Evolutionary conservation across 2,329 filamentous ascomycete genomes (phyloP), one percentile per base, ranked within the genome.

Genomic region (Trichoderma hamatum): DNA sequence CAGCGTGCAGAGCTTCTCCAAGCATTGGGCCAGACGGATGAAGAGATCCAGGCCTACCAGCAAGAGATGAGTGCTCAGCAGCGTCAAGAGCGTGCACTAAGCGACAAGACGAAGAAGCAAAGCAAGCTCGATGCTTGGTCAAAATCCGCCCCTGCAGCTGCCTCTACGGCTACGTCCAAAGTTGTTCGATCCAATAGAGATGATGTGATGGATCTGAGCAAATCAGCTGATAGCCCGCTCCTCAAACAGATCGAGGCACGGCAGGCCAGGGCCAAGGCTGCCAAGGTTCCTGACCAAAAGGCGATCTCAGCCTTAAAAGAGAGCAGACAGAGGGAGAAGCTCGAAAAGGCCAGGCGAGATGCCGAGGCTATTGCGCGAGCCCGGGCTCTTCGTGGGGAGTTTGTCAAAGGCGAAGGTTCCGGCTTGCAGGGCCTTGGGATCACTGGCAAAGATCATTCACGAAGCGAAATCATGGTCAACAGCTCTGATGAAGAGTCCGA

Each of bases 381-480:
- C 7, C 91, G 89, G 78, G 74, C 75, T 68, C 72, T 81, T 24
- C 75, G 80, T 39, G 80, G 80, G 30, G 79, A 81, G 68, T 75
- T 72, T 13, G 77, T 77, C 19, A 71, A 86, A 10, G 90, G 92
- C 69, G 92, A 94, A 77, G 93, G 93, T 2, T 96, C 93, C 69
- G 93, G 92, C 24, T 81, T 96, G 11, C 86, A 88, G 71, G 90
- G 90, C 30, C 85, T 96, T 61, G 85, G 91, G 43, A 84, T 94
- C 1, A 83, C 87, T 68, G 93, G 92, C 70, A 96, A 95, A 79
- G 93, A 96, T 67, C 91, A 95, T 75, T 86, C 88, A 3, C 92
- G 92, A 72, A 92, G 90, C 75, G 93, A 95, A 72, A 93, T 98
- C 78, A 97, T 98, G 93, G 92, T 97, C 28, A 90, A 91, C 69